Percentiles rank a stretch among this genome's conserved stretches.
phyloP scores from a whole-genome alignment of 2,329 filamentous ascomycete genomes.

The Colletotrichum tabaci region DNA sequence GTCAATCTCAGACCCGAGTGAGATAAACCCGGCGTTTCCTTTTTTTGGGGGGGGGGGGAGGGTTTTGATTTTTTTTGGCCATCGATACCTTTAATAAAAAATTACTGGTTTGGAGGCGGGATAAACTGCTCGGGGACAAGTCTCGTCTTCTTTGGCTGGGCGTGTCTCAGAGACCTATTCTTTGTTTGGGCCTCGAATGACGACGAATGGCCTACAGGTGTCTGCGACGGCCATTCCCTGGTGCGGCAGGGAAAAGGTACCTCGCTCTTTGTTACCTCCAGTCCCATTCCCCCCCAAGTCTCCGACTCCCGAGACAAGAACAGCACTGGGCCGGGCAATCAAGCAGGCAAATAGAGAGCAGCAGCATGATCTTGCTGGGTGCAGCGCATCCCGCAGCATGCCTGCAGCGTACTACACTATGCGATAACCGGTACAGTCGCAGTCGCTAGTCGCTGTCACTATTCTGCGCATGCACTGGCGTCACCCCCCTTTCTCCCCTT shows the following conservation, averaged over 20 bases:
- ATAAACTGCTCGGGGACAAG: slow-evolving; percentile 21
- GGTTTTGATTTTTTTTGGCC: neutral
- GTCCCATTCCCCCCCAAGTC: neutral
- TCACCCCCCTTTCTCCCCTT: slow-evolving; percentile 8
- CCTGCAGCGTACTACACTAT: neutral
- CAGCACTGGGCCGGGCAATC: slow-evolving; percentile 5
- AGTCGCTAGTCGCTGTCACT: neutral
- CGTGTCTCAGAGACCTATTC: slow-evolving; percentile 31
- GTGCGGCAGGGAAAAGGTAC: slow-evolving; percentile 18
- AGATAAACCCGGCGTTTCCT: neutral
- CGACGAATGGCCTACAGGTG: slow-evolving; percentile 11
- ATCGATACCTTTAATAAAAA: neutral
- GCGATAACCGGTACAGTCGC: neutral
- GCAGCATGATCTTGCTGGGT: slow-evolving; percentile 33
- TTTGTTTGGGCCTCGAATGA: slow-evolving; percentile 28
- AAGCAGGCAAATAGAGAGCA: slow-evolving; percentile 14
- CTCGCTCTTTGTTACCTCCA: slow-evolving; percentile 25
- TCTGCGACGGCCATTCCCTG: slow-evolving; percentile 36
- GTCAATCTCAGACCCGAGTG: neutral
- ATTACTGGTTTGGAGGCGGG: neutral
- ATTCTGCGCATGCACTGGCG: slow-evolving; percentile 41
- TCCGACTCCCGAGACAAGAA: slow-evolving; percentile 34
- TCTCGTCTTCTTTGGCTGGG: slow-evolving; percentile 21
- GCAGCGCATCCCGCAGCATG: slow-evolving; percentile 22
- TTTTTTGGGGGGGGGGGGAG: too few relatives aligned